A percentile compares a stretch with the other conserved stretches of the same genome.
These are phyloP conservation scores for Magnolia sinica DNA, from an alignment of 164 flowering plant species.

Conservation along the genomic window DNA sequence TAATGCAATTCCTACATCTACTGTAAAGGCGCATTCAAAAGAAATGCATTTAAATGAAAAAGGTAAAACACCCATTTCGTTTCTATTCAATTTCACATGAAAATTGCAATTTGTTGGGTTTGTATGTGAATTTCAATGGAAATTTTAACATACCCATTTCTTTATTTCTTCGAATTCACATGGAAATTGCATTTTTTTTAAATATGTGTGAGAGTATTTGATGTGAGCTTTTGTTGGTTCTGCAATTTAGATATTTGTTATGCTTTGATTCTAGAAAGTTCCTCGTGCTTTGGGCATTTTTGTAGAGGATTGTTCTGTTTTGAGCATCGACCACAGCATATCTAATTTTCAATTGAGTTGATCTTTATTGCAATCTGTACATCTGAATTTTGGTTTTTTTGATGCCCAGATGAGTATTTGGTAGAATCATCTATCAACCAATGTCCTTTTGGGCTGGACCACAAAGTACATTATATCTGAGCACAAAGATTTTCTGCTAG, in stretches of 20 bases:
- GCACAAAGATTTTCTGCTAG: too few relatives aligned
- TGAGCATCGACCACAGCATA: neutral
- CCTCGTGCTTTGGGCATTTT: neutral
- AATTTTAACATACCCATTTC: too few relatives aligned
- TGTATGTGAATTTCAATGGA: too few relatives aligned
- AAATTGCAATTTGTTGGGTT: too few relatives aligned
- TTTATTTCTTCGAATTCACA: neutral
- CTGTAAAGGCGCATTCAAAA: conserved; percentile 23
- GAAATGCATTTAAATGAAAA: conserved; percentile 26
- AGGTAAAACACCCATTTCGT: conserved; percentile 24
- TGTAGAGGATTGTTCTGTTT: neutral
- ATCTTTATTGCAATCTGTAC: neutral
- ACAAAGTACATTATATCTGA: too few relatives aligned
- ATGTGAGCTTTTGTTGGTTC: conserved; percentile 7
- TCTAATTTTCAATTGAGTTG: neutral
- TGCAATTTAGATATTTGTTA: neutral
- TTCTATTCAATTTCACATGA: neutral
- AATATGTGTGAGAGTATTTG: neutral
- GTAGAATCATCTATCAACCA: too few relatives aligned
- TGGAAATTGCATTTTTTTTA: neutral
- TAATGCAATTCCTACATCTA: conserved; percentile 11
- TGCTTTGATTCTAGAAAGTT: neutral
- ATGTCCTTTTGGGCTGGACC: too few relatives aligned
- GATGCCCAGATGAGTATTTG: too few relatives aligned
- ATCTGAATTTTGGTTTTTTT: too few relatives aligned